Base-by-base conservation (phyloP, 208 protist species). In the Angomonas deanei region DNA sequence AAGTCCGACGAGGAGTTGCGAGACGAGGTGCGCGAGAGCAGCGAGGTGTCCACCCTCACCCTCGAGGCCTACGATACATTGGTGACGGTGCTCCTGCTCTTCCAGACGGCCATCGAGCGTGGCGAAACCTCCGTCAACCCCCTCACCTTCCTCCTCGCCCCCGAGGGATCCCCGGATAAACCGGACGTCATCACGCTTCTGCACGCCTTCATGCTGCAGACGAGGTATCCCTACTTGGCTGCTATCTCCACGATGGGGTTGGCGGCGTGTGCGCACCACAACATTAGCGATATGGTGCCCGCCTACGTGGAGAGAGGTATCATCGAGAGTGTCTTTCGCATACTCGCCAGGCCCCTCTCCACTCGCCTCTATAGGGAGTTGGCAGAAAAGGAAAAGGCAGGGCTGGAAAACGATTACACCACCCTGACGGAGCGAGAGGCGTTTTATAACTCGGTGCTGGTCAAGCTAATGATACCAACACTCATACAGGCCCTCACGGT, bases 401-500 rank as follows among this genome's bases (percentile, higher is more conserved):
- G 2, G 30, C 27, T 19, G n/a, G 2, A 2, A 1, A 34, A 21
- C 3, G 2, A 1, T 31, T 11, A 46, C 17, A 33, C 6, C 57
- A 31, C 21, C 33, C 8, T 33, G 2, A 33, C 31, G 13, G 55
- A 60, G 34, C 13, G 23, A 15, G 32, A 60, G 19, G 21, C 36
- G 5, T 33, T 19, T 3, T 33, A 48, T 19, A 21, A 24, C 32
- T n/a, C 36, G 19, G 60, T 68, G 36, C 65, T 68, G 30, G 49
- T 70, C 34, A 61, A 72, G 42, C 28, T 82, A 26, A 72, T 64
- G n/a, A 46, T 86, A 38, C 66, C 84, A 1, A 63, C 75, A 28
- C 59, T 95, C 38, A 71, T 92, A 23, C 83, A 95, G 70, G 88
- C 83, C 31, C 85, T 95, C 68, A 87, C 80, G 52, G 86, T 94